Base-by-base conservation (phyloP, 2,329 filamentous ascomycete species). In the Sordariomycetes sp. region DNA sequence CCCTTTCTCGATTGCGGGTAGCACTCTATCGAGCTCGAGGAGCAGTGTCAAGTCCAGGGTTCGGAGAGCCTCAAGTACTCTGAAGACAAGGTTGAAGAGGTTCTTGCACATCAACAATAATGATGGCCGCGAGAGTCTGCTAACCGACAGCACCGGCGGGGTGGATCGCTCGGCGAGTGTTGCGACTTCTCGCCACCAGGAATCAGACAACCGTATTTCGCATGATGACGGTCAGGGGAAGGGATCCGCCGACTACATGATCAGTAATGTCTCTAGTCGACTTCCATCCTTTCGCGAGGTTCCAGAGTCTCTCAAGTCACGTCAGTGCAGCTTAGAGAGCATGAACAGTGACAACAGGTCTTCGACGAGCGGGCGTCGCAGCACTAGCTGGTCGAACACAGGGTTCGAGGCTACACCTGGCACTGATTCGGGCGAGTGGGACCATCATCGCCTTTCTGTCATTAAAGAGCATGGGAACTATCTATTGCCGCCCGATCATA, bases 351-450 rank as follows among this genome's bases (percentile, higher is more conserved):
- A 66, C 48, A 69, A 68, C 55, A 64, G 63, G 1, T 72, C 39
- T 45, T n/a, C 68, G 15, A 77, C 80, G 45, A 77, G 81, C 22
- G 79, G 73, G 61, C 86, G 83, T n/a, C 72, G 85, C 24, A 80
- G 88, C 55, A 88, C 85, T 1, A 90, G 86, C 66, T 89, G 86
- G 86, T 79, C 79, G 24, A 53, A 24, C 36, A 12, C 22, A 6
- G 22, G 17, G 28, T n/a, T 42, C 25, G 55, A 53, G 13, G 17
- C 76, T 1, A 77, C 77, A 20, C 45, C 45, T 10, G 45, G 45
- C 12, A 10, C 10, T 7, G 45, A 20, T 22, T 22, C 45, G 12
- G 17, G 75, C 1, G 75, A 79, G 59, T 69, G 77, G 73, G 73
- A 80, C 59, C 67, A 72, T 20, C 78, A 85, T 63, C 76, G 81